A percentile compares a stretch with the other conserved stretches of the same genome.
These are phyloP conservation scores for Penicillium malachiteum DNA, from an alignment of 495 filamentous ascomycete genomes.

Conservation along the genomic window DNA sequence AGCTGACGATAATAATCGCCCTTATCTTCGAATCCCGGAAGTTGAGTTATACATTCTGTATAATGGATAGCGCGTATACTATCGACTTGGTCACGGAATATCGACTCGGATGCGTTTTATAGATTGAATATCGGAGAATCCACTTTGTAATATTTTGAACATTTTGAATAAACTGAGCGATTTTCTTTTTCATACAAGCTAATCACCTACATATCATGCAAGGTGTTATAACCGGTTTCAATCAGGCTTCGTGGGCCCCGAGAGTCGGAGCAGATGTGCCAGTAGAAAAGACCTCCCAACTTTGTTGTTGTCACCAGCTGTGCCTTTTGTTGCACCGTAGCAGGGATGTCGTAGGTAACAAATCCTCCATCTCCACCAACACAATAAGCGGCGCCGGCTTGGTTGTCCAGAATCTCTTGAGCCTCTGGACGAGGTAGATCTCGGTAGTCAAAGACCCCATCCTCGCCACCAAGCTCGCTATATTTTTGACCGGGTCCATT, in stretches of 20 bases:
- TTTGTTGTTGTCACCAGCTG: conserved; percentile 72
- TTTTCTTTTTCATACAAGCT: not conserved
- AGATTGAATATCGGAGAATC: too few species aligned
- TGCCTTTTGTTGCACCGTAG: conserved; percentile 82
- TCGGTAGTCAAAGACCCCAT: conserved; percentile 80
- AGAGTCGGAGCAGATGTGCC: conserved; percentile 81
- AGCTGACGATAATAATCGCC: too few species aligned
- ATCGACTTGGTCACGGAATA: too few species aligned
- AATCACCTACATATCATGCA: conserved; percentile 53
- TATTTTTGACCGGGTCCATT: conserved; percentile 62
- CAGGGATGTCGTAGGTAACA: conserved; percentile 81
- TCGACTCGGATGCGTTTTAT: too few species aligned
- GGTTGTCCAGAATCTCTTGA: conserved; percentile 66
- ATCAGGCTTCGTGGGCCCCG: conserved; percentile 69
- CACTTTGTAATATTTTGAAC: too few species aligned
- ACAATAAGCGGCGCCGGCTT: conserved; percentile 72
- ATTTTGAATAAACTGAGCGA: not conserved
- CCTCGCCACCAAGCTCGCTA: conserved; percentile 66
- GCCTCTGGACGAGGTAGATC: conserved; percentile 70
- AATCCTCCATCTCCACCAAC: conserved; percentile 81
- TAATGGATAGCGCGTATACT: too few species aligned
- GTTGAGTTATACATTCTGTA: too few species aligned
- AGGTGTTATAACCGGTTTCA: conserved; percentile 67
- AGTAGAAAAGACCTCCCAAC: conserved; percentile 86
- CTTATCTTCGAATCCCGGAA: too few species aligned